Conservation (phyloP, 2,329 filamentous ascomycete genomes). For the Ceratocystis lukuohia region DNA sequence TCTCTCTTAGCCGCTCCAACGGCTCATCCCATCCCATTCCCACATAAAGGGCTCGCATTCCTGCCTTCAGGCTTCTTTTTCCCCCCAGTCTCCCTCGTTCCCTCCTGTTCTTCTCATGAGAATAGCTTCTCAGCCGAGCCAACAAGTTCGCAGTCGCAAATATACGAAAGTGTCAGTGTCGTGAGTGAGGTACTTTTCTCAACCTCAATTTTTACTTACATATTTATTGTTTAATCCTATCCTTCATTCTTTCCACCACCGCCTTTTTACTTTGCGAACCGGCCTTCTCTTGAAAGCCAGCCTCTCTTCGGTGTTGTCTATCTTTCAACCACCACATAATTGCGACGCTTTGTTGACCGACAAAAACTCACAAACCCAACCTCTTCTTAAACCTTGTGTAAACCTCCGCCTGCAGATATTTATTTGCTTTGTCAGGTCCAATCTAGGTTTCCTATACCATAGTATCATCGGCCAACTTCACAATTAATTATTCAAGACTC, state of each 20-base stretch:
- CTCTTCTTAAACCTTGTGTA: not conserved
- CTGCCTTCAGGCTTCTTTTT: not conserved
- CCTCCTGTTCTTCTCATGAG: not conserved
- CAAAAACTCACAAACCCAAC: slow-evolving; percentile 2
- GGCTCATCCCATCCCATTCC: not conserved
- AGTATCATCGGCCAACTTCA: not conserved
- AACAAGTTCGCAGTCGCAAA: not conserved
- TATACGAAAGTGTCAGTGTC: not conserved
- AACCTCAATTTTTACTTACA: not conserved
- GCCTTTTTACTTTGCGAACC: not conserved
- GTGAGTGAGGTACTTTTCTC: not conserved
- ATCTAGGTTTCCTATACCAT: not conserved
- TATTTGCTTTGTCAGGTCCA: not conserved
- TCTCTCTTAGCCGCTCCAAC: not conserved
- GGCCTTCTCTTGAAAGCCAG: slow-evolving; percentile 6
- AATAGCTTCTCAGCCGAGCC: not conserved
- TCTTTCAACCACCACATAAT: slow-evolving; percentile 10
- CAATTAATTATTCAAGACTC: not conserved
- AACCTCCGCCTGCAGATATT: slow-evolving; percentile 7
- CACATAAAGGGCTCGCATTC: slow-evolving; percentile 8
- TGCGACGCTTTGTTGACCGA: slow-evolving; percentile 6
- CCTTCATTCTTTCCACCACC: not conserved
- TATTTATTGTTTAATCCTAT: not conserved
- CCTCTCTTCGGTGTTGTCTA: not conserved
- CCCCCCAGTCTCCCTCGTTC: not conserved